phyloP scores from a whole-genome alignment of 1,284 basidiomycete species.

The Phellopilus nigrolimitatus region DNA sequence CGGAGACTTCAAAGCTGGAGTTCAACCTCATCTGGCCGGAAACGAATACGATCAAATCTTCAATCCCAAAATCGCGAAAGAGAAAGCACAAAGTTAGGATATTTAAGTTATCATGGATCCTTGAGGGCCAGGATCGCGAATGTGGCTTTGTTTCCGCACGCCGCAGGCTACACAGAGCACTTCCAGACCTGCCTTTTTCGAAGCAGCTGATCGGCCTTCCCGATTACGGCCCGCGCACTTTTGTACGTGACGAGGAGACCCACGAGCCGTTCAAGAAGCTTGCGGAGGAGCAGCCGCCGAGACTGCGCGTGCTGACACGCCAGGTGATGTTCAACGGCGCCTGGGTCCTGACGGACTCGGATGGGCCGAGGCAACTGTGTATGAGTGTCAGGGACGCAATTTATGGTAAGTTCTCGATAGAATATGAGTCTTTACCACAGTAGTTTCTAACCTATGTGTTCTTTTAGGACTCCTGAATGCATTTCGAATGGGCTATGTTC shows the following conservation, averaged over 20 bases:
- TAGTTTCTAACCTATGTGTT: too few species aligned
- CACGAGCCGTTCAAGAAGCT: not conserved
- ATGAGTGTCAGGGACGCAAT: constrained; percentile 1
- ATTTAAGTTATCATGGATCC: not conserved
- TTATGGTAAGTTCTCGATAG: not conserved
- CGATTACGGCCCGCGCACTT: not conserved
- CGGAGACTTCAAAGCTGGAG: too few species aligned
- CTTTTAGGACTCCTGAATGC: constrained; percentile 4
- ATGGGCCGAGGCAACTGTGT: constrained; percentile 4
- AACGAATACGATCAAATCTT: too few species aligned
- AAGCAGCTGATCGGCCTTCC: constrained; percentile 3
- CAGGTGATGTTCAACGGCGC: not conserved
- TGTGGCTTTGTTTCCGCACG: not conserved
- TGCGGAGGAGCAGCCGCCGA: constrained; percentile 1
- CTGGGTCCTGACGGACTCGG: not conserved
- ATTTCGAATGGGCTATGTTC: constrained; percentile 9
- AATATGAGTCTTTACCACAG: not conserved
- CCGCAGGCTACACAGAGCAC: not conserved
- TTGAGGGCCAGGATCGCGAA: constrained; percentile 12
- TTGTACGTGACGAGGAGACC: constrained; percentile 1
- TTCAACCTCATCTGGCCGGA: too few species aligned
- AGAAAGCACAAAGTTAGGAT: too few species aligned
- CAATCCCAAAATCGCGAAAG: too few species aligned
- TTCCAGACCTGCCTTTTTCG: not conserved
- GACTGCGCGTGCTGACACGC: not conserved